Conservation (phyloP, 2,329 filamentous ascomycete genomes). For the Colletotrichum sp. region DNA sequence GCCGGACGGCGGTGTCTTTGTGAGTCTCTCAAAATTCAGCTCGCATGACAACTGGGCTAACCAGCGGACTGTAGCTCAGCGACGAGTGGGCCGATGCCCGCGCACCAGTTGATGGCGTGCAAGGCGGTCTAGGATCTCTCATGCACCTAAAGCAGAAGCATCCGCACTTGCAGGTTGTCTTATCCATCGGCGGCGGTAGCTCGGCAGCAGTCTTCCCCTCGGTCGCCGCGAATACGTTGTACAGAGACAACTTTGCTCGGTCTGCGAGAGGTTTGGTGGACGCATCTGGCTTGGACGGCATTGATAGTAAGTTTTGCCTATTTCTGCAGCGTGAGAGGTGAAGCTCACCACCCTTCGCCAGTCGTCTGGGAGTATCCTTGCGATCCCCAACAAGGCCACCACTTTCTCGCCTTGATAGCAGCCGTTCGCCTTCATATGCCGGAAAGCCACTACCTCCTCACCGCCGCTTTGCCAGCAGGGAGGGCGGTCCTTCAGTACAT, state of each 20-base stretch:
- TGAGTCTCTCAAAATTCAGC: constrained; percentile 47
- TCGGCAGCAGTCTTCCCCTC: constrained; percentile 71
- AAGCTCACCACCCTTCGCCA: constrained; percentile 36
- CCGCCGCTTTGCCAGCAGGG: constrained; percentile 74
- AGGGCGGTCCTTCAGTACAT: constrained; percentile 72
- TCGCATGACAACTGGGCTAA: constrained; percentile 1
- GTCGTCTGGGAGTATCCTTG: constrained; percentile 84
- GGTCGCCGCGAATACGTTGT: constrained; percentile 65
- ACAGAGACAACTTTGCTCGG: constrained; percentile 72
- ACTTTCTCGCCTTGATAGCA: constrained; percentile 74
- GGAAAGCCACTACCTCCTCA: constrained; percentile 70
- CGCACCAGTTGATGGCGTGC: constrained; percentile 73
- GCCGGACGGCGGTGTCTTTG: constrained; percentile 75
- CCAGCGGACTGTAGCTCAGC: constrained; percentile 60
- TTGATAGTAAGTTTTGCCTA: constrained; percentile 66
- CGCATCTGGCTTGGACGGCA: constrained; percentile 64
- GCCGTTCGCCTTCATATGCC: constrained; percentile 71
- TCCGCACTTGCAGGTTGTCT: constrained; percentile 73
- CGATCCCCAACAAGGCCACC: constrained; percentile 67
- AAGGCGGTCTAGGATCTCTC: constrained; percentile 76
- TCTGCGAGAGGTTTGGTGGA: constrained; percentile 72
- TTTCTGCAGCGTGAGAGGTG: neutral
- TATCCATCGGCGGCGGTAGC: constrained; percentile 75
- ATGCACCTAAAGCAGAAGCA: constrained; percentile 75
- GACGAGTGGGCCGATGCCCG: constrained; percentile 80